phyloP scores from a whole-genome alignment of 2,329 filamentous ascomycete species.

The Graphilbum sp. region DNA sequence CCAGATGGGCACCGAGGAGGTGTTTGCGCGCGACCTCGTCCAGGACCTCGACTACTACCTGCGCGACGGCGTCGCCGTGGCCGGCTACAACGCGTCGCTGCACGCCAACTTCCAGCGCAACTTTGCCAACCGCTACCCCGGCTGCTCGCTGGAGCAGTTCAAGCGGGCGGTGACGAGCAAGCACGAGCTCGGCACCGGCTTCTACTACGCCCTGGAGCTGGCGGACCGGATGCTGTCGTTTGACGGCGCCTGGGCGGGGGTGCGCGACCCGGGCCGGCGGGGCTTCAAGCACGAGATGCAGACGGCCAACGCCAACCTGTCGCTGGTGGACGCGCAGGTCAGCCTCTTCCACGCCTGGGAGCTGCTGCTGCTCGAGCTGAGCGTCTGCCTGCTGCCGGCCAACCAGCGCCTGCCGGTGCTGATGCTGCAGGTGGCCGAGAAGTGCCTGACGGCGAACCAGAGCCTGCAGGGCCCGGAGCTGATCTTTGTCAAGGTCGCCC shows the following conservation, averaged over 20 bases:
- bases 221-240: conserved; percentile 62
- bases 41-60: conserved; percentile 65
- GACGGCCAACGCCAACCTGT: conserved; percentile 78
- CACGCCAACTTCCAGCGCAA: conserved; percentile 78
- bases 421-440: conserved; percentile 57
- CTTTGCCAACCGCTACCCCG: conserved; percentile 60
- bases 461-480: conserved; percentile 51
- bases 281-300: conserved; percentile 74
- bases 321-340: conserved; percentile 81
- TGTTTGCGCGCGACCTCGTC: conserved; percentile 54
- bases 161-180: conserved; percentile 50
- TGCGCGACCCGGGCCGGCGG: background rate
- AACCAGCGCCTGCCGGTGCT: conserved; percentile 28
- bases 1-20: conserved; percentile 50
- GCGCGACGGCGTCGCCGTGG: conserved; percentile 60
- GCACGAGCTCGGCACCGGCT: conserved; percentile 53
- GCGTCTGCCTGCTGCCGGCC: conserved; percentile 37
- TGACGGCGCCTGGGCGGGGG: conserved; percentile 63
- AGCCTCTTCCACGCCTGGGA: conserved; percentile 81
- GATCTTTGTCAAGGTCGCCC: conserved; percentile 65
- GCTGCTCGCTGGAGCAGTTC: conserved; percentile 59
- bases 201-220: conserved; percentile 69
- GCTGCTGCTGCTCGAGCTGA: conserved; percentile 69
- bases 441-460: conserved; percentile 66
- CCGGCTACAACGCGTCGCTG: conserved; percentile 72